Base-by-base conservation (phyloP, 2,329 filamentous ascomycete species). In the Fusarium solani-melongenae region DNA sequence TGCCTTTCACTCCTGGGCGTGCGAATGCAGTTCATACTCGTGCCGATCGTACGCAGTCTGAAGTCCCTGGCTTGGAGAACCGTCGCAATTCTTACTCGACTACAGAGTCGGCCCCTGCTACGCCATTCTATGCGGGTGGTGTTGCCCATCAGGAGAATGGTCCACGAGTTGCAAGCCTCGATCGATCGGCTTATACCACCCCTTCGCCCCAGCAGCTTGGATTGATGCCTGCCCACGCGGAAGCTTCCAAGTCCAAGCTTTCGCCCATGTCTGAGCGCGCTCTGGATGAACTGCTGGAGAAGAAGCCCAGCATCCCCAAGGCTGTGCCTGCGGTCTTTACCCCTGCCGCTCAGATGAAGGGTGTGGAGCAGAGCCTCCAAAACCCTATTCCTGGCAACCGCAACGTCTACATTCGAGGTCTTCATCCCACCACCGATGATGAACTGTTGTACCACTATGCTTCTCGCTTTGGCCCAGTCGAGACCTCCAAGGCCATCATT, bases 401-500 rank as follows among this genome's bases (percentile, higher is more conserved):
- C 72, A 99, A 99, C 79, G 96, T 99, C 74, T 99, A 99, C 86
- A 98, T 99, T 73, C 94, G 96, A 70, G 97, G 97, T 20, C 92
- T 99, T 71, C 93, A 97, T 73, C 96, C 96, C 0, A 96, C 97
- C 77, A 99, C 96, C 1, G 96, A 97, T 57, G 96, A 99, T 79
- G 93, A 97, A 58, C 92, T 97, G 80, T 87, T 99, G 20, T 89
- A 93, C 77, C 88, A 88, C 49, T 98, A 96, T 84, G 93, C 96
- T 49, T 88, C 90, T 76, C 93, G 96, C 59, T 99, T 98, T 80
- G 97, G 96, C 46, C 92, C 93, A 69, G 96, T 99, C 66, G 94
- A 98, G 84, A 97, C 95, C 74, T 98, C 95, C 79, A 99, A 99
- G 88, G 96, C 97, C 15, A 99, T 99, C 84, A 97, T 99, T 79